These are phyloP conservation scores for Coemansia sp. DNA, from an alignment of 192 early-diverging fungal genomes.

Conservation along the genomic window DNA sequence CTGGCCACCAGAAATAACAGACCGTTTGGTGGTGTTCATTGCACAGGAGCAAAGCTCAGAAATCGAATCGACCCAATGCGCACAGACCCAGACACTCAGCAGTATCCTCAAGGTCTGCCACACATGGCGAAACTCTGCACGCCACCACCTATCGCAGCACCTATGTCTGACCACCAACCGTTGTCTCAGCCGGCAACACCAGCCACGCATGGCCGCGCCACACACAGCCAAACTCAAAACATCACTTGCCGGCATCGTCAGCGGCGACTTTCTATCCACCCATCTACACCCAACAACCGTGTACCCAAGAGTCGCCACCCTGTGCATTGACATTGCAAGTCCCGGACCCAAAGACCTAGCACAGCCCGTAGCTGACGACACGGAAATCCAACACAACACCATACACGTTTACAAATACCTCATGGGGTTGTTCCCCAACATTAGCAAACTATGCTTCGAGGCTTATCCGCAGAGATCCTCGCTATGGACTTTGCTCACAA, in stretches of 20 bases:
- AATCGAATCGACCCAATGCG: neutral
- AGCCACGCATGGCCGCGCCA: neutral
- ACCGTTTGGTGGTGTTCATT: neutral
- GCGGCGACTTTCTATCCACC: neutral
- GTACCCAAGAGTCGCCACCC: neutral
- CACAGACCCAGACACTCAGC: neutral
- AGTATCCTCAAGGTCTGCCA: neutral
- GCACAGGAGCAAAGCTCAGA: no score
- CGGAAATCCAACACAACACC: neutral
- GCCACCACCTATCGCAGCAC: neutral
- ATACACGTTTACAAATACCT: neutral
- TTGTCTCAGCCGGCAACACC: neutral
- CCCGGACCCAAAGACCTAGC: neutral
- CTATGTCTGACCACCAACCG: neutral
- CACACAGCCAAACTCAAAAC: neutral
- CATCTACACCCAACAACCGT: neutral
- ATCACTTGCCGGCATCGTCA: neutral
- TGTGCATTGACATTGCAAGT: neutral
- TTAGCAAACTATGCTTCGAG: neutral
- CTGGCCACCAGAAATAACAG: constrained; percentile 4
- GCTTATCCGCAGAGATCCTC: neutral
- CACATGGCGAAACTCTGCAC: neutral
- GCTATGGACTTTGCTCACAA: neutral
- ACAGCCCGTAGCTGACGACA: neutral
- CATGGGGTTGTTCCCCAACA: neutral